Base-by-base conservation (phyloP, 441 rosid genomes). In the Euphorbia celastroides region DNA sequence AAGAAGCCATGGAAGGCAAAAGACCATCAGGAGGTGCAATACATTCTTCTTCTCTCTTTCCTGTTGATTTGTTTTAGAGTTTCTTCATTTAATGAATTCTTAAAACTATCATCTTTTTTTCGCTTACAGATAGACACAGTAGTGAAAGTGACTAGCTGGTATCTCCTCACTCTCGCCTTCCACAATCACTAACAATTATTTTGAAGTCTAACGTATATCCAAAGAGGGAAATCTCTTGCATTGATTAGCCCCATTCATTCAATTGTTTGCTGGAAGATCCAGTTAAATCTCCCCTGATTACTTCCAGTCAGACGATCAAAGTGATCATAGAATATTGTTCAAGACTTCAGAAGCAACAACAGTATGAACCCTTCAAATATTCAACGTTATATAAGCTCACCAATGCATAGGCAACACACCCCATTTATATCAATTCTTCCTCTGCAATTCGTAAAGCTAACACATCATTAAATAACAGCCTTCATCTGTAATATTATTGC, bases 1-100 rank as follows among this genome's bases (percentile, higher is more conserved):
- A 81, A 81, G 98, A 95, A 69, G 94, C 94, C 72, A 95, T 95
- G 98, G 99, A 95, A 86, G 97, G 99, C 61, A 95, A 81, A 79
- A 84, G 90, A 83, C 77, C 80, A 19, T 80, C 83, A 8, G 89
- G 93, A 86, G 93, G 98, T 90, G 81, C 67, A 13, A 30, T 27
- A 57, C 22, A n/a, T 32, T 36, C 65, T 64, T 58, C 52, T 19
- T 16, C 70, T 56, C 23, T 26, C 20, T 41, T 12, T 48, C 52
- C n/a, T 51, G 19, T 3, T 11, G 22, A 56, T 9, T 22, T 14
- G 14, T 63, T 50, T 60, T 26, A 58, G 42, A 54, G 51, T 46
- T 52, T 31, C 68, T 30, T 66, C 31, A 38, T 57, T n/a, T 25
- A 36, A 3, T 17, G 25, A 22, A 51, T 74, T 46, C 28, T 51